Evolutionary conservation across 176 grass and related monocot genomes (phyloP).

Genomic region (Oryza rufipogon): DNA sequence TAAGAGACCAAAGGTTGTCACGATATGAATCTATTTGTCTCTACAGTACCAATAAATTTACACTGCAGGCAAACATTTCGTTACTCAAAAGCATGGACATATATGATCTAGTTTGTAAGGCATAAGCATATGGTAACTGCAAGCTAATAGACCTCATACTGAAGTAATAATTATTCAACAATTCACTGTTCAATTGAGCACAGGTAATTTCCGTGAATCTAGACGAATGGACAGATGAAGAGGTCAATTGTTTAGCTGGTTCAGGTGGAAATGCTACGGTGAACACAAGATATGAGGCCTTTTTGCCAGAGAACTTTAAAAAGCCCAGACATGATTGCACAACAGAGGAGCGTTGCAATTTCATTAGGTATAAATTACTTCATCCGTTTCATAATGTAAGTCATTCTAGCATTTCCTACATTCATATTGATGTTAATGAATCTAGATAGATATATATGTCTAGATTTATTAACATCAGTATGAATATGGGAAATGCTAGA

Average conservation of each 20-base stretch:
- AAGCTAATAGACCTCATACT: background rate
- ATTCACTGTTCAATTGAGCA: background rate
- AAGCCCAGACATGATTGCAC: conserved; percentile 76
- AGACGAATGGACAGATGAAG: conserved; percentile 93
- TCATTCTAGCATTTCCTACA: too few species aligned
- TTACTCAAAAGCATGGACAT: background rate
- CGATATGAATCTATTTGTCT: background rate
- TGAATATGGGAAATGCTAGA: too few species aligned
- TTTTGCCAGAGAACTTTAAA: conserved; percentile 67
- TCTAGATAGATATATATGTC: too few species aligned
- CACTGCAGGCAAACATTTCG: too few species aligned
- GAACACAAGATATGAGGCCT: conserved; percentile 87
- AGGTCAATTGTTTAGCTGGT: conserved; percentile 70
- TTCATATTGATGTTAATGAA: too few species aligned
- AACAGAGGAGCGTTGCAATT: conserved; percentile 71
- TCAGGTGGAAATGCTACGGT: conserved; percentile 76
- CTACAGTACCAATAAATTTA: too few species aligned
- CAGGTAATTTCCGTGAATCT: conserved; percentile 92
- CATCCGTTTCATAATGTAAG: too few species aligned
- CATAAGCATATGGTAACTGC: background rate
- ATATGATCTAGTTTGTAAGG: conserved; percentile 2
- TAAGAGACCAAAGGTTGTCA: background rate
- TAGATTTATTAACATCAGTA: too few species aligned
- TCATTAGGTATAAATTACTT: conserved; percentile 64
- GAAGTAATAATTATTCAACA: background rate